Evolutionary conservation across 768 basidiomycete genomes (phyloP), one percentile per base, ranked within the genome.

Genomic region (Mycena rebaudengoi): DNA sequence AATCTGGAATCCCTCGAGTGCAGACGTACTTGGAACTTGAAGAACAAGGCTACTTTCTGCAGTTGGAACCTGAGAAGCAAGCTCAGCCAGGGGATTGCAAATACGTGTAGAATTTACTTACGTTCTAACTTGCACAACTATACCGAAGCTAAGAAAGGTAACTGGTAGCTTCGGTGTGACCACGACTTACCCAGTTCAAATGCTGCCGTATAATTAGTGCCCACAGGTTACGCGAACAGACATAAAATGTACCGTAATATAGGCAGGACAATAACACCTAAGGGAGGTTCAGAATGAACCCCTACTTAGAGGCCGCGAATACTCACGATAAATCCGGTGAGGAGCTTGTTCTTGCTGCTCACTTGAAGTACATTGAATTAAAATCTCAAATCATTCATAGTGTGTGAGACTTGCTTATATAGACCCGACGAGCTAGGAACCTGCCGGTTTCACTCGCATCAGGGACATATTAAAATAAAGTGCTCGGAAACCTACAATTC

Each of bases 141-240:
- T 16, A 6, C 28, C 25, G 4, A 11, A 6, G 3, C 7, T 12
- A 5, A 23, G 30, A 20, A n/a, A n/a, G n/a, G 18, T 45, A 14
- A 50, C 32, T 16, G 8, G 26, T 14, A 28, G 4, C 10, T 7
- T 39, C 7, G 5, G 25, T 14, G 25, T 35, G 11, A 2, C 13
- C 26, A 1, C 14, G n/a, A 51, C 58, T 51, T 23, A 60, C 58
- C 58, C 21, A 40, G 21, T 30, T 60, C 58, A 23, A 60, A 60
- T 7, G 37, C 58, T 60, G 10, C 8, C n/a, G 20, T 14, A 12
- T 41, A 29, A 25, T 37, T n/a, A 28, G 45, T 37, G 7, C 18
- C 10, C 21, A 28, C 7, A 13, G 16, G 2, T 3, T 4, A 29
- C 6, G 28, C n/a, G 5, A 51, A 29, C 2, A 20, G 37, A 51